phyloP scores from a whole-genome alignment of 805 yeast species.

The Saturnispora hagleri region DNA sequence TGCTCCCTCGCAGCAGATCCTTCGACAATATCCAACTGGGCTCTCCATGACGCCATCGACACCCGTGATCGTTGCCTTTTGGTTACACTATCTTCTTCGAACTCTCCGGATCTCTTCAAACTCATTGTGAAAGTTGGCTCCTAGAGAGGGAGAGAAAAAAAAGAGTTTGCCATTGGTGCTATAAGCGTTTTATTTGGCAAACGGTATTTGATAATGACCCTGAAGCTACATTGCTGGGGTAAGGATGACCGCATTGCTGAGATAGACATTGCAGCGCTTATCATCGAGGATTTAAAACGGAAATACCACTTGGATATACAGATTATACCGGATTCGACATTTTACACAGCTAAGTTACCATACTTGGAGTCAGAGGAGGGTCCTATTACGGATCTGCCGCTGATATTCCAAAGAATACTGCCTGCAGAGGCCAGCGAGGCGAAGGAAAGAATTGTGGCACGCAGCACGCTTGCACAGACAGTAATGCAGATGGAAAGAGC shows the following conservation, averaged over 20 bases:
- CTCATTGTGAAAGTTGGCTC: slow-evolving; percentile 31
- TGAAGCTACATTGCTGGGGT: slow-evolving; percentile 5
- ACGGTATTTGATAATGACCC: background rate
- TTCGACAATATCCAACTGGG: slow-evolving; percentile 40
- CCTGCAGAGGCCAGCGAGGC: background rate
- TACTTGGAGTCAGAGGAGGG: slow-evolving; percentile 3
- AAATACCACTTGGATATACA: background rate
- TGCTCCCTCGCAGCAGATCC: slow-evolving; percentile 29
- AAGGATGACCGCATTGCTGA: background rate
- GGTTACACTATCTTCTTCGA: slow-evolving; percentile 37
- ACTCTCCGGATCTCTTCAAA: slow-evolving; percentile 18
- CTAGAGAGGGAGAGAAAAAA: slow-evolving; percentile 27
- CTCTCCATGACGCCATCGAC: slow-evolving; percentile 34
- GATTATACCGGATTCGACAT: slow-evolving; percentile 7
- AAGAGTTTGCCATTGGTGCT: background rate
- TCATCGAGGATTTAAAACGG: background rate
- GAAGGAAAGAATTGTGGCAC: background rate
- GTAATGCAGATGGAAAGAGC: slow-evolving; percentile 1
- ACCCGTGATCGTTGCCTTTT: slow-evolving; percentile 43
- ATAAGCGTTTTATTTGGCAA: background rate
- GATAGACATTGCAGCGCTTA: background rate
- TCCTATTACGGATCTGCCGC: background rate
- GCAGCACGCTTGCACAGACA: background rate
- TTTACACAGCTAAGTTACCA: slow-evolving; percentile 5
- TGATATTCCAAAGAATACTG: background rate